These are phyloP conservation scores for Schizochytrium sp. DNA, from an alignment of 108 stramenopile species.

Conservation along the genomic window DNA sequence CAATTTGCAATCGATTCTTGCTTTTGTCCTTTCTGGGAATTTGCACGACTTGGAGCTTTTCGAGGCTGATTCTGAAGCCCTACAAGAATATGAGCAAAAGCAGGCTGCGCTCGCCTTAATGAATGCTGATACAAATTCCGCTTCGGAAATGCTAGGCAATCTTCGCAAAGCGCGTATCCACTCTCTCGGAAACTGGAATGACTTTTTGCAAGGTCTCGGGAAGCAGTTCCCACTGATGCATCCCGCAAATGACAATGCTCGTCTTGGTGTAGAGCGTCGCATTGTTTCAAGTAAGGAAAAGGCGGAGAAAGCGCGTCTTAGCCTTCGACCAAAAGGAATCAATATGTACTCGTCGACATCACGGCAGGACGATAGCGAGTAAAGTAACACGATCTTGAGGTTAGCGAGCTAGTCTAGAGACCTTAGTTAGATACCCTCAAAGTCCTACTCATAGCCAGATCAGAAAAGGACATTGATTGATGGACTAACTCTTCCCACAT, in stretches of 20 bases:
- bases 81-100: neutral
- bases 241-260: slow-evolving; percentile 31
- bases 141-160: slow-evolving; percentile 11
- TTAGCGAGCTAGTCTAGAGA: neutral
- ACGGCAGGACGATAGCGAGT: neutral
- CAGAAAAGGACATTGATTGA: too few species aligned
- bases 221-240: slow-evolving; percentile 56
- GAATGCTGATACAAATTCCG: neutral
- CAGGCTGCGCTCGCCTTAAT: neutral
- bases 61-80: neutral
- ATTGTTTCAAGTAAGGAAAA: neutral
- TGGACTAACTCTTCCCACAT: too few species aligned
- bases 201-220: slow-evolving; percentile 34
- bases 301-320: neutral
- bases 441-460: too few species aligned
- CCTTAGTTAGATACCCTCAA: too few species aligned
- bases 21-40: slow-evolving; percentile 17
- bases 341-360: neutral
- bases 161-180: slow-evolving; percentile 32
- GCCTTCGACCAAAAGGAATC: neutral
- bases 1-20: slow-evolving; percentile 48
- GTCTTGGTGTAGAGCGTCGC: slow-evolving; percentile 8
- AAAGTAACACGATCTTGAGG: neutral
- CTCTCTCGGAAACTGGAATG: slow-evolving; percentile 24
- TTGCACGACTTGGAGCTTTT: neutral